Evolutionary conservation across 441 rosid species (phyloP), one percentile per base, ranked within the genome.

Genomic region (Euphorbia corollata): DNA sequence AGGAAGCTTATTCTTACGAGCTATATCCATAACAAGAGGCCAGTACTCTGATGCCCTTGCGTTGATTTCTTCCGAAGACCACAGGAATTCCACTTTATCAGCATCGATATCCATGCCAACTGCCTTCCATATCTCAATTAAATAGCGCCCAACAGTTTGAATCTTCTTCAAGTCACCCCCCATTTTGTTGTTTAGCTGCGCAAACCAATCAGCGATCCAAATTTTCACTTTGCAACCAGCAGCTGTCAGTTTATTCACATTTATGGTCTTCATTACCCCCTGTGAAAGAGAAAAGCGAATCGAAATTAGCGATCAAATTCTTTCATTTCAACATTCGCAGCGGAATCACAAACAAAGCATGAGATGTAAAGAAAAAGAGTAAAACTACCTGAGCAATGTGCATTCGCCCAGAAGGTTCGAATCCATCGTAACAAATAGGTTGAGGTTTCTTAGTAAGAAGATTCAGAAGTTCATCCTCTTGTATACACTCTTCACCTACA

Each of bases 161-260:
- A 93, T 90, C 68, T 93, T 88, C 79, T 84, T 83, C 81, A 83
- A 73, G 68, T 90, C 94, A 41, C 90, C 92, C 0, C 87, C 97
- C 95, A 86, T 83, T 82, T 90, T 93, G 79, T 87, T 89, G 74
- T 90, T 90, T 60, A 87, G 71, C 63, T 80, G 86, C 5, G 98
- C 98, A 89, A 90, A 93, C 98, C 98, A 90, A 70, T 93, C 96
- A 5, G 95, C 97, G 65, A 90, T 83, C 98, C 95, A 90, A 4
- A 90, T 87, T 64, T 89, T 90, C 67, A 93, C 83, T 66, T 82
- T 74, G 81, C 95, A 89, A 27, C 97, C 93, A 59, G 89, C 88
- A 67, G 85, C 80, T 15, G 88, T 88, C 87, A 89, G 61, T 69
- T 89, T 90, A 82, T 93, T 93, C 65, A 90, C 95, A 76, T 79